Conservation (phyloP, 768 basidiomycete species). For the Serendipita sp. region DNA sequence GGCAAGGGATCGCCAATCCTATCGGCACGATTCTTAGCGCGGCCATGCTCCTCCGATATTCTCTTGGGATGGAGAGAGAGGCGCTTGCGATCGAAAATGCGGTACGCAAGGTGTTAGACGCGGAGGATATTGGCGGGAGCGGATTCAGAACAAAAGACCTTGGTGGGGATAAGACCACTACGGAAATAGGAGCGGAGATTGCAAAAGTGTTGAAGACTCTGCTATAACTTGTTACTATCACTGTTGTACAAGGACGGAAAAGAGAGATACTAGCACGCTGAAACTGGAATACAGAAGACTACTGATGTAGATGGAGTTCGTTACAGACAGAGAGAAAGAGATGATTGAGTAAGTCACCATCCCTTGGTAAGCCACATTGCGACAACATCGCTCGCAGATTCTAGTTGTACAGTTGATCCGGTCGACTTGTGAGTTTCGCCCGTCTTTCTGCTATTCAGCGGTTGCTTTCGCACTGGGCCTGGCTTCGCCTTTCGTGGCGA, state of each 20-base stretch:
- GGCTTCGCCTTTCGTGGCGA: neutral
- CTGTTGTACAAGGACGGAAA: too few relatives aligned
- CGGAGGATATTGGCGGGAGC: constrained; percentile 45
- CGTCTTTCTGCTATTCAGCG: neutral
- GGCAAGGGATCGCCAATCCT: constrained; percentile 83
- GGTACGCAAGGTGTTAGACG: constrained; percentile 80
- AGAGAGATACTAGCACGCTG: too few relatives aligned
- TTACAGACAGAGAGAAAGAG: too few relatives aligned
- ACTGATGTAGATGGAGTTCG: too few relatives aligned
- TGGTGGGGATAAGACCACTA: constrained; percentile 59
- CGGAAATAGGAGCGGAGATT: constrained; percentile 70
- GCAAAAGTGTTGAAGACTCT: constrained; percentile 51
- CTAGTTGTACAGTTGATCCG: neutral
- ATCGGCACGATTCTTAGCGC: constrained; percentile 90
- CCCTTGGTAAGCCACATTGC: neutral
- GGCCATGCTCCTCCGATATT: constrained; percentile 88
- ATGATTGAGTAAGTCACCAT: neutral
- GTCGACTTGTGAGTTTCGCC: neutral
- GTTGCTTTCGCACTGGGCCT: neutral
- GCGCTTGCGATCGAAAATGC: constrained; percentile 78
- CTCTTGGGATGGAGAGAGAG: constrained; percentile 71
- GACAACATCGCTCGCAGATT: neutral
- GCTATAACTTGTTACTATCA: constrained; percentile 21
- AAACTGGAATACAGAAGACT: too few relatives aligned
- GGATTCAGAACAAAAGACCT: constrained; percentile 78